Base-by-base conservation (phyloP, 2,329 filamentous ascomycete genomes). In the Juglanconis oblonga region DNA sequence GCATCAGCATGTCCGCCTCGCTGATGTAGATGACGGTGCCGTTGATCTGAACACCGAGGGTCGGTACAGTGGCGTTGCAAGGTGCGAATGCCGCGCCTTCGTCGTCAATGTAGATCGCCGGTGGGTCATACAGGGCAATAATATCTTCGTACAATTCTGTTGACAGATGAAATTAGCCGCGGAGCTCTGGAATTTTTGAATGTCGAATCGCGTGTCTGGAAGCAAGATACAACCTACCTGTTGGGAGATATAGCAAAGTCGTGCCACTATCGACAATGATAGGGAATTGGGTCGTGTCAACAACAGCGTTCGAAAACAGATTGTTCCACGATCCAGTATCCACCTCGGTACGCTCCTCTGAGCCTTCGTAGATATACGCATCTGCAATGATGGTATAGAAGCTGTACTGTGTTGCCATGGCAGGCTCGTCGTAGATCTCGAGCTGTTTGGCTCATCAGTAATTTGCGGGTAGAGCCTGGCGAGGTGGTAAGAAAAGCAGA, bases 331-430 rank as follows among this genome's bases (percentile, higher is more conserved):
- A 48, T 1, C 47, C 55, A 1, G 61, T 36, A 6, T 62, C 38
- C 9, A 52, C 17, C 7, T 44, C 54, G 11, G 54, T 62, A 1
- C 33, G 57, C 3, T 64, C 59, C 9, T 57, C 52, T 3, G 54
- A 62, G 5, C 57, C 60, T 24, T 64, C 64, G 44, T 66, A 67
- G 4, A 71, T 64, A 36, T 64, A 71, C 0, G 65, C 65, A 4
- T 68, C 67, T 5, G 70, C 65, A 36, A 58, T 61, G 29, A 72
- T 67, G 31, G 68, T 65, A 57, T 71, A 71, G 55, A 71, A 64
- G 1, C 69, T 69, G 14, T 61, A 57, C 35, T 68, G 66, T 8
- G 64, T 56, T 0, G 35, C 35, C 48, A 53, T 54, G 36, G 52
- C 47, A 5, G 44, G 14, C 14, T 55, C 59, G 13, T 61, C 47